Evolutionary conservation across 371 early-diverging fungal species (phyloP), one percentile per base, ranked within the genome.

Genomic region (Parasitella parasitica): DNA sequence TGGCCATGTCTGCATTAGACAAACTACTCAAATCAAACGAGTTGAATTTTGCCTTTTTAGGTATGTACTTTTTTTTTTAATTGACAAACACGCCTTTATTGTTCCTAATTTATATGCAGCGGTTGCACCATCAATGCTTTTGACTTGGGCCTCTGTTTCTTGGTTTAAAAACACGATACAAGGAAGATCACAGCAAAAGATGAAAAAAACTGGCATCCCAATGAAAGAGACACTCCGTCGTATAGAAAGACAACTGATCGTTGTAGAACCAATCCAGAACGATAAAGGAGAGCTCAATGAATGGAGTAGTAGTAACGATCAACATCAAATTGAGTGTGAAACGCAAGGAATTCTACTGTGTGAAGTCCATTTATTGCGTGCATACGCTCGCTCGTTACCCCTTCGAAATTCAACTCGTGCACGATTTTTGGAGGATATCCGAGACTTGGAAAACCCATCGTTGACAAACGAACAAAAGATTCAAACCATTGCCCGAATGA

Each of bases 21-120:
- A 94, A 96, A 65, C 86, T 98, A 30, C 82, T 98, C 46, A 86
- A 89, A 64, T 89, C 97, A 0, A 97, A 98, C 75, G 97, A 98
- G 69, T 86, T 98, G 54, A 98, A 97, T 63, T 98, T 98, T 85
- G 91, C 93, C 11, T 86, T 97, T 63, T 66, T 97, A 38, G 80
- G 80, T 77, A 72, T 56, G 27, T 22, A 8, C 32, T 1, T 32
- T 32, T 32, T 24, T 22, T 50, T 50, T 26, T 28, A 28, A 18
- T 56, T 85, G 2, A 64, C n/a, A 4, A 16, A 12, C 24, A 46
- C 2, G n/a, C 16, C 7, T 22, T 12, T 6, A 37, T 37, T 22
- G 12, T 7, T 26, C 12, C 16, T 32, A 30, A 36, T 12, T 38
- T 38, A 3, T 2, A 5, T 20, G 28, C 53, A 78, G 87, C 88